A percentile compares a stretch with the other conserved stretches of the same genome.
phyloP scores from a whole-genome alignment of 768 basidiomycete genomes.

The Tricholoma terreum region DNA sequence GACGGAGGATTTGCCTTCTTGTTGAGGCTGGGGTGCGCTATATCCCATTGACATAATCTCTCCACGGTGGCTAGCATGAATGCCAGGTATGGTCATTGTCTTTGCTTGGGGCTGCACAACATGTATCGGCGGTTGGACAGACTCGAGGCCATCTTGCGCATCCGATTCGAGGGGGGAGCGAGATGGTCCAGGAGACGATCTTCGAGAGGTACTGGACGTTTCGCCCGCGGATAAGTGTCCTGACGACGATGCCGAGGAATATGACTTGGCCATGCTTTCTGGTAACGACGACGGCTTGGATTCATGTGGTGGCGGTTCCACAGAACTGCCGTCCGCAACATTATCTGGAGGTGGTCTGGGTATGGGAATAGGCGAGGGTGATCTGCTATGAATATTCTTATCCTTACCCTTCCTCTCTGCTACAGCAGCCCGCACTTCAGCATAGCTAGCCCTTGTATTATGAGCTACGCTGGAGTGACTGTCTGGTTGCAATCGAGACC shows the following conservation, averaged over 20 bases:
- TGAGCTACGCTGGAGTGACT: conserved; percentile 29
- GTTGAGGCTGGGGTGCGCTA: conserved; percentile 45
- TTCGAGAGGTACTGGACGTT: conserved; percentile 6
- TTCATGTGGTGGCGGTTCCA: conserved; percentile 7
- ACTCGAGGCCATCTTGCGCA: conserved; percentile 19
- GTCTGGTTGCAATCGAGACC: conserved; percentile 32
- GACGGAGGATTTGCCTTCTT: conserved; percentile 46
- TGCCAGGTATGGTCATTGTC: conserved; percentile 85
- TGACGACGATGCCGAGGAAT: conserved; percentile 22
- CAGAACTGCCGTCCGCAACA: conserved; percentile 14
- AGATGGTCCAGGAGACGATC: conserved; percentile 34
- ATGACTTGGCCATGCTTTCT: conserved; percentile 14
- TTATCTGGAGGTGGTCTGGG: conserved; percentile 11
- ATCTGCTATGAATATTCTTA: conserved; percentile 24
- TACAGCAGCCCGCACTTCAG: conserved; percentile 75
- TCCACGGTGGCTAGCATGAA: conserved; percentile 80
- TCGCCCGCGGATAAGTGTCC: conserved; percentile 11
- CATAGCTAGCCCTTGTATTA: conserved; percentile 57
- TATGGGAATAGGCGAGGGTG: conserved; percentile 21
- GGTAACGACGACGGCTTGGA: conserved; percentile 12
- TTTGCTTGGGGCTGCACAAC: conserved; percentile 76
- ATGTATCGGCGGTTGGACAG: conserved; percentile 44
- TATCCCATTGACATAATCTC: conserved; percentile 87
- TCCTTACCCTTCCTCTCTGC: conserved; percentile 58
- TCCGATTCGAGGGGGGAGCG: conserved; percentile 32